A percentile compares a stretch with the other conserved stretches of the same genome.
phyloP scores from a whole-genome alignment of 2,329 filamentous ascomycete species.

The Magnaporthiopsis incrustans region DNA sequence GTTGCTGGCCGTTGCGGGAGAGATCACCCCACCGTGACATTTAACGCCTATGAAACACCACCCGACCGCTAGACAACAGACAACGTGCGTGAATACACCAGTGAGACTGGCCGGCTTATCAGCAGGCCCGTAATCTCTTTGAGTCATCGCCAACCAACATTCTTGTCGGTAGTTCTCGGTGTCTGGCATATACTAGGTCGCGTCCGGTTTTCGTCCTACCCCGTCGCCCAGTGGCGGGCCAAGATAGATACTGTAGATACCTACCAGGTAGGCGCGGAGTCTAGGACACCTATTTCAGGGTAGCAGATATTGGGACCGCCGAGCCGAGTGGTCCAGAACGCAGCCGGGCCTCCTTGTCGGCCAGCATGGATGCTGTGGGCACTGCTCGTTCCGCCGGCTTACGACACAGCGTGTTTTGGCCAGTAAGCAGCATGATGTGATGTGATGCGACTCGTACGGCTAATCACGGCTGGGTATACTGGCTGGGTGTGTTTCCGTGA shows the following conservation, averaged over 20 bases:
- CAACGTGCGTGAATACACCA: background rate
- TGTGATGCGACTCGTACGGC: background rate
- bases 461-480: background rate
- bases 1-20: too few species aligned
- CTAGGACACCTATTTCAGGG: background rate
- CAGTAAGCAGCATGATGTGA: background rate
- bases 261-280: background rate
- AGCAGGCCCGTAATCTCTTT: too few species aligned
- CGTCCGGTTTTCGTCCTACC: background rate
- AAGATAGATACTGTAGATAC: background rate
- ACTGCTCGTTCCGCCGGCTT: background rate
- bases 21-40: too few species aligned
- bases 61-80: too few species aligned
- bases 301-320: background rate
- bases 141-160: background rate
- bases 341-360: background rate
- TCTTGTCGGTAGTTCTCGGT: too few species aligned
- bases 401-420: background rate
- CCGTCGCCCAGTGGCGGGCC: too few species aligned
- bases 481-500: too few species aligned
- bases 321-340: background rate
- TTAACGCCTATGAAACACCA: too few species aligned
- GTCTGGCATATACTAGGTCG: background rate
- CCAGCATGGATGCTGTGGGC: background rate
- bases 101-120: background rate